These are phyloP conservation scores for Phialemoniopsis sp. DNA, from an alignment of 2,329 filamentous ascomycete species.

Conservation along the genomic window DNA sequence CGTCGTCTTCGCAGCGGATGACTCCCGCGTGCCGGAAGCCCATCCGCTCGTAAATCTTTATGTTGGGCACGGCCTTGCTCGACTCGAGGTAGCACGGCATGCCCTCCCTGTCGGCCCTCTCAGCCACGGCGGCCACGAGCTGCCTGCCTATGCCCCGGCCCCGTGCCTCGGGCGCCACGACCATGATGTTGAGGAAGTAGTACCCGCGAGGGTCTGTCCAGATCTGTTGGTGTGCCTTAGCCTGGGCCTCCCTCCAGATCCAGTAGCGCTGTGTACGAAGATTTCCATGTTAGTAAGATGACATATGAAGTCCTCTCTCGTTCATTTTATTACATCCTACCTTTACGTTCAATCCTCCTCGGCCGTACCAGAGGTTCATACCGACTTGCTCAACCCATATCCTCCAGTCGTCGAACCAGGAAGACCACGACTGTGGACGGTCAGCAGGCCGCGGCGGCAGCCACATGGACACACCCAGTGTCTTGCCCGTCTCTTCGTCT, in stretches of 20 bases:
- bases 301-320: neutral
- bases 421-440: constrained; percentile 51
- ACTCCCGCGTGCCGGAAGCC: constrained; percentile 62
- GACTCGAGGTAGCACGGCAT: constrained; percentile 68
- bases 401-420: constrained; percentile 61
- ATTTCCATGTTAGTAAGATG: no score
- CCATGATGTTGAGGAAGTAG: constrained; percentile 75
- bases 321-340: constrained; percentile 19
- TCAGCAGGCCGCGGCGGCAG: constrained; percentile 48
- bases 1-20: constrained; percentile 49
- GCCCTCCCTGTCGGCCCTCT: constrained; percentile 59
- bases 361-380: constrained; percentile 66
- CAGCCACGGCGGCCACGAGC: constrained; percentile 60
- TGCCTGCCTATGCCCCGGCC: constrained; percentile 62
- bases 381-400: constrained; percentile 61
- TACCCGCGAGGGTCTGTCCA: constrained; percentile 66
- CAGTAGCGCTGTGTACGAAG: constrained; percentile 54
- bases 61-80: constrained; percentile 62
- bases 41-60: constrained; percentile 66
- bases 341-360: constrained; percentile 62
- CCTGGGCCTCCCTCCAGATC: constrained; percentile 68
- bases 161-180: constrained; percentile 61
- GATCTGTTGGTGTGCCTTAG: constrained; percentile 53
- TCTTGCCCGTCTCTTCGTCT: constrained; percentile 45
- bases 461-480: constrained; percentile 73